These are phyloP conservation scores for Hypomontagnella submonticulosa DNA, from an alignment of 495 filamentous ascomycete genomes.

Conservation along the genomic window DNA sequence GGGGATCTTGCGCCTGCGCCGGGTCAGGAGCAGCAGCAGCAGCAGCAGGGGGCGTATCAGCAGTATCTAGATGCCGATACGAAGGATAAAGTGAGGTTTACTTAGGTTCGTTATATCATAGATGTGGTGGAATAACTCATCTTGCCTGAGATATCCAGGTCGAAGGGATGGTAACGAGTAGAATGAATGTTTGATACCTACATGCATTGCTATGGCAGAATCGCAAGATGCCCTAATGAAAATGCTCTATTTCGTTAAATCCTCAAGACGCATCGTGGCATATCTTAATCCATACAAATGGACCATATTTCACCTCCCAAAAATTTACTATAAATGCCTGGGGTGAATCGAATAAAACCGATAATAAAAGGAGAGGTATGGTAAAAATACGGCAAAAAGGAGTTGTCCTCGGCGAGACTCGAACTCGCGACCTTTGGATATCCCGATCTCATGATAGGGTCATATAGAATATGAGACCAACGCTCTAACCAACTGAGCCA, in stretches of 20 bases:
- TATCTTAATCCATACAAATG: too few species aligned
- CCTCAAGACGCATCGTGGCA: too few species aligned
- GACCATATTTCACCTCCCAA: too few species aligned
- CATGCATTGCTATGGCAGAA: too few species aligned
- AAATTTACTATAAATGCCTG: too few species aligned
- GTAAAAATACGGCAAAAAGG: not conserved
- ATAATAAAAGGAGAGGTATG: not conserved
- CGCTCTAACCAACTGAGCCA: slow-evolving; percentile 19
- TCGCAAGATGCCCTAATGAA: too few species aligned
- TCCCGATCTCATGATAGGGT: slow-evolving; percentile 11
- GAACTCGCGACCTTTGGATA: slow-evolving; percentile 22
- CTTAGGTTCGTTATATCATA: not conserved
- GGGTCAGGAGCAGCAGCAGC: slow-evolving; percentile 8
- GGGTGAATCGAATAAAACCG: too few species aligned
- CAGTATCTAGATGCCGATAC: not conserved
- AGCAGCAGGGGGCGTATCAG: not conserved
- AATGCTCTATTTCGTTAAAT: too few species aligned
- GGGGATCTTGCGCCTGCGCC: slow-evolving; percentile 62
- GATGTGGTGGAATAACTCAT: not conserved
- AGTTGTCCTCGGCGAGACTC: slow-evolving; percentile 14
- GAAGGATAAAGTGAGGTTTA: slow-evolving; percentile 19
- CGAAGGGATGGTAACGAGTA: slow-evolving; percentile 1
- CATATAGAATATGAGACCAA: slow-evolving; percentile 16
- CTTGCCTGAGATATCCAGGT: too few species aligned
- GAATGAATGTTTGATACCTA: not conserved